Base-by-base conservation (phyloP, 2,329 filamentous ascomycete genomes). In the Talaromyces sp. region DNA sequence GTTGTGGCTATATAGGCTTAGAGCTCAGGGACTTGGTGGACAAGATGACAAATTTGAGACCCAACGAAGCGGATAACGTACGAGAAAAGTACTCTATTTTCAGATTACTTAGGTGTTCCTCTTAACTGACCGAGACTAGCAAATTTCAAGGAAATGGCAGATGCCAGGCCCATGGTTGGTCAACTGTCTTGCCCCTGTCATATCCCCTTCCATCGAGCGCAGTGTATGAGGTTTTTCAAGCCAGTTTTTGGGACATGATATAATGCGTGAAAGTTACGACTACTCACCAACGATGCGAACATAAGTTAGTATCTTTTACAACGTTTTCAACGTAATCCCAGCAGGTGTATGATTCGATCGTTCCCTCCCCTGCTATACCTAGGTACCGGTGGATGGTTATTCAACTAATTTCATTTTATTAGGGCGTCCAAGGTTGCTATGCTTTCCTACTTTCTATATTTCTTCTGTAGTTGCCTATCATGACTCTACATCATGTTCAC, bases 1-100 rank as follows among this genome's bases (percentile, higher is more conserved):
- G 67, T 53, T 76, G 74, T 73, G 66, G 70, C 56, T 65, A 68
- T 61, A 67, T 77, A 35, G 75, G 80, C 1, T 63, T 60, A 31
- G 66, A 64, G 2, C 28, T 51, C 6, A 51, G 46, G 17, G 28
- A 72, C 56, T 58, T 73, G 35, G 41, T 45, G 70, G 71, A 50
- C 19, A 28, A 28, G 25, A 28, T 28, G 25, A 28, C 25, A 28
- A 28, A 28, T 28, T n/a, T n/a, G n/a, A n/a, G n/a, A n/a, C n/a
- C n/a, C n/a, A n/a, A n/a, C n/a, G n/a, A n/a, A n/a, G n/a, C n/a
- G n/a, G n/a, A n/a, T n/a, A n/a, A n/a, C n/a, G n/a, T n/a, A n/a
- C n/a, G n/a, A n/a, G n/a, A n/a, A n/a, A n/a, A n/a, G n/a, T n/a
- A n/a, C n/a, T n/a, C n/a, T n/a, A n/a, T n/a, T n/a, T n/a, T n/a